These are phyloP conservation scores for Paraphaeosphaeria minitans DNA, from an alignment of 2,329 filamentous ascomycete species.

Conservation along the genomic window DNA sequence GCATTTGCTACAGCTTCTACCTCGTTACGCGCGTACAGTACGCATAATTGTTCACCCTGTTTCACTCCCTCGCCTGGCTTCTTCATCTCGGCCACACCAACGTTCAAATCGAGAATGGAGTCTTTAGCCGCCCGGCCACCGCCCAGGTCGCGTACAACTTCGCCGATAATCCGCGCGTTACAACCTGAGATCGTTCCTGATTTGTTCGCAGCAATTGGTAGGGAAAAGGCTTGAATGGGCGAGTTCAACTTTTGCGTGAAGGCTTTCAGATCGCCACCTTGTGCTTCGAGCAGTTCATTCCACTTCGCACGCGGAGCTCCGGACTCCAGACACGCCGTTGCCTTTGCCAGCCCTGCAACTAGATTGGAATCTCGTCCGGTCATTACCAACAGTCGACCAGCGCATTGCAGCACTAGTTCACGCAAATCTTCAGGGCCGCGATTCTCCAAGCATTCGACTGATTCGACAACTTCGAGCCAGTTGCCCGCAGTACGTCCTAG, in stretches of 20 bases:
- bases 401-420: neutral
- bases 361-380: neutral
- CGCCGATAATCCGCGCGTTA: neutral
- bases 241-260: neutral
- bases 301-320: neutral
- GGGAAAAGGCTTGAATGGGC: neutral
- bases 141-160: neutral
- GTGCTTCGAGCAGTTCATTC: neutral
- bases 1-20: neutral
- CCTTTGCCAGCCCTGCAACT: neutral
- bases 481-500: neutral
- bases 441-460: neutral
- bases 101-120: neutral
- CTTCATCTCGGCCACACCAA: neutral
- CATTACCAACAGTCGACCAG: neutral
- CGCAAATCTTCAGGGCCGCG: neutral
- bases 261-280: neutral
- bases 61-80: neutral
- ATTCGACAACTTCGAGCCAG: neutral
- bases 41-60: neutral
- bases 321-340: neutral
- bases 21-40: neutral
- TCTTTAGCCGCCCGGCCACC: neutral
- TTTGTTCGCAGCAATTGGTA: neutral
- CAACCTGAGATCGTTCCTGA: neutral